These are phyloP conservation scores for Colletotrichum liaoningense DNA, from an alignment of 2,329 filamentous ascomycete genomes.

Conservation along the genomic window DNA sequence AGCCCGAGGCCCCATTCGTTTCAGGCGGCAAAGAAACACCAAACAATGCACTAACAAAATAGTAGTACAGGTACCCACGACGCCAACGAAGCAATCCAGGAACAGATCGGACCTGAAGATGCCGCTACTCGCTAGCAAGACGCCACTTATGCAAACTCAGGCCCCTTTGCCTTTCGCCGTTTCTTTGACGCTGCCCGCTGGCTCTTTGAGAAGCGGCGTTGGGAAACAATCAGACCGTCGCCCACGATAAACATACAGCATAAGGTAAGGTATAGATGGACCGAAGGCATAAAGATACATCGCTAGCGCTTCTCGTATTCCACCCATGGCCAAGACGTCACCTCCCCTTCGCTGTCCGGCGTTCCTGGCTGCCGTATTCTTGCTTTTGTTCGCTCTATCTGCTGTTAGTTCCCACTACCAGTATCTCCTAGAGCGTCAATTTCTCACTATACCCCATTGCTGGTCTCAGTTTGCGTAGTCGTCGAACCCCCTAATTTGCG, in stretches of 20 bases:
- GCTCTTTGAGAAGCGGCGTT: too few relatives aligned
- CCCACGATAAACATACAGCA: not conserved
- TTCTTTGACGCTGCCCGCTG: not conserved
- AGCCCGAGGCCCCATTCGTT: not conserved
- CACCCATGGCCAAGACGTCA: conserved; percentile 3
- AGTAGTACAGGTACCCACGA: not conserved
- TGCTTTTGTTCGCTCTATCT: not conserved
- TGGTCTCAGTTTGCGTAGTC: not conserved
- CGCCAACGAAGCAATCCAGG: conserved; percentile 4
- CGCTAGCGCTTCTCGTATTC: conserved; percentile 14
- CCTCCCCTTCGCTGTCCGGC: not conserved
- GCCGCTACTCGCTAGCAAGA: not conserved
- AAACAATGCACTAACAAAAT: not conserved
- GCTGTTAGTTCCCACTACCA: not conserved
- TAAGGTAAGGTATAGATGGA: not conserved
- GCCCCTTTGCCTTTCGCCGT: not conserved
- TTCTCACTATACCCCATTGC: not conserved
- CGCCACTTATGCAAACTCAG: conserved; percentile 22
- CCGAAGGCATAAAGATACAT: not conserved
- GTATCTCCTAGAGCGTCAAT: not conserved
- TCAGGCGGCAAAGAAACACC: not conserved
- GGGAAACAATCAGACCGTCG: too few relatives aligned
- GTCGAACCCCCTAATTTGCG: not conserved
- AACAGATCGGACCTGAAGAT: conserved; percentile 12
- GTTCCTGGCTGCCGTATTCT: not conserved